Conservation (phyloP, 2,329 filamentous ascomycete species). For the Neoascochyta sp. region DNA sequence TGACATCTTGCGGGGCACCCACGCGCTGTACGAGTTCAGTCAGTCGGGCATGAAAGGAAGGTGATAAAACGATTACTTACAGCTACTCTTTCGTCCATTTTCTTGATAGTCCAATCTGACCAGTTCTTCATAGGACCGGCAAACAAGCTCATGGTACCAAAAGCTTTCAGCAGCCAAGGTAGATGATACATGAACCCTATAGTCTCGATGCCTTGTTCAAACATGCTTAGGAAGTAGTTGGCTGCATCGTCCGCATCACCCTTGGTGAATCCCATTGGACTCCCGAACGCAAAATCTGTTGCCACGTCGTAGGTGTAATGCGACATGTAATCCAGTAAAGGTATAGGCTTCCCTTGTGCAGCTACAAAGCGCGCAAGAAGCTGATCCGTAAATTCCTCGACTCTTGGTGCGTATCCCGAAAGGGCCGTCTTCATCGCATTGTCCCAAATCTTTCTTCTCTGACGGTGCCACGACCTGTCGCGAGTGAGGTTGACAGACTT, state of each 20-base stretch:
- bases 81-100: constrained; percentile 21
- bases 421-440: constrained; percentile 27
- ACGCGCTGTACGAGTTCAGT: constrained; percentile 8
- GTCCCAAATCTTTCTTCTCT: constrained; percentile 28
- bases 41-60: background rate
- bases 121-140: constrained; percentile 26
- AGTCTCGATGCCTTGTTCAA: constrained; percentile 25
- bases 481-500: constrained; percentile 25
- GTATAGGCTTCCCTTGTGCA: constrained; percentile 27
- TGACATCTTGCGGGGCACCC: constrained; percentile 19
- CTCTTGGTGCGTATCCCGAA: constrained; percentile 15
- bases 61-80: constrained; percentile 6
- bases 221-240: constrained; percentile 24
- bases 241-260: constrained; percentile 27
- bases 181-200: constrained; percentile 25
- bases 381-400: constrained; percentile 24
- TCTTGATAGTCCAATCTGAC: constrained; percentile 21
- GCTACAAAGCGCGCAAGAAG: constrained; percentile 15
- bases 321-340: constrained; percentile 42
- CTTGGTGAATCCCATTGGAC: constrained; percentile 40
- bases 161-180: constrained; percentile 28
- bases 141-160: constrained; percentile 15
- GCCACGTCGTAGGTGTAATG: constrained; percentile 47
- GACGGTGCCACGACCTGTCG: constrained; percentile 22
- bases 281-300: constrained; percentile 45